phyloP scores from a whole-genome alignment of 169 alveolate genomes.

The Plasmodium vivax region DNA sequence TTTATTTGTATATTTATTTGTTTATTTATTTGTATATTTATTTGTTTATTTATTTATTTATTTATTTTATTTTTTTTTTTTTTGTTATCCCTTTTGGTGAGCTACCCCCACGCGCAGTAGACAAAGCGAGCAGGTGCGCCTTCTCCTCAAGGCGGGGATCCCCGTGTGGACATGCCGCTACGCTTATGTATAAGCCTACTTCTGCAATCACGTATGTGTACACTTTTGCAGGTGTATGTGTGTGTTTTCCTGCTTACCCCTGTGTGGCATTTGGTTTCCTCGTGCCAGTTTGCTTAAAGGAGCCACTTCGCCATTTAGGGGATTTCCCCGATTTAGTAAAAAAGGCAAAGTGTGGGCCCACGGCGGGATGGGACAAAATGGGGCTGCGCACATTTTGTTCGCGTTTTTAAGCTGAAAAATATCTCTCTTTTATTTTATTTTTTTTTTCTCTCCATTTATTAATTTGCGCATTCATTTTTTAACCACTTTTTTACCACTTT shows the following conservation, averaged over 20 bases:
- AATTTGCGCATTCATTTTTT: background rate
- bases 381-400: background rate
- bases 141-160: background rate
- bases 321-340: background rate
- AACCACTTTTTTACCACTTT: background rate
- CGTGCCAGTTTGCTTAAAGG: background rate
- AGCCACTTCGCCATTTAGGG: background rate
- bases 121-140: background rate
- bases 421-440: too few species aligned
- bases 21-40: background rate
- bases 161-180: background rate
- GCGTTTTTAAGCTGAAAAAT: background rate
- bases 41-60: background rate
- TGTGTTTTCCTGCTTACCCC: background rate
- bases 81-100: background rate
- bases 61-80: background rate
- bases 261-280: background rate
- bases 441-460: background rate
- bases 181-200: background rate
- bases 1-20: background rate
- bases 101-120: background rate
- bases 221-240: background rate
- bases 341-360: background rate
- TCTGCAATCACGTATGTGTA: background rate
- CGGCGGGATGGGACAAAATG: background rate